Evolutionary conservation across 495 filamentous ascomycete genomes (phyloP), one percentile per base, ranked within the genome.

Genomic region (Penicillium desertorum): DNA sequence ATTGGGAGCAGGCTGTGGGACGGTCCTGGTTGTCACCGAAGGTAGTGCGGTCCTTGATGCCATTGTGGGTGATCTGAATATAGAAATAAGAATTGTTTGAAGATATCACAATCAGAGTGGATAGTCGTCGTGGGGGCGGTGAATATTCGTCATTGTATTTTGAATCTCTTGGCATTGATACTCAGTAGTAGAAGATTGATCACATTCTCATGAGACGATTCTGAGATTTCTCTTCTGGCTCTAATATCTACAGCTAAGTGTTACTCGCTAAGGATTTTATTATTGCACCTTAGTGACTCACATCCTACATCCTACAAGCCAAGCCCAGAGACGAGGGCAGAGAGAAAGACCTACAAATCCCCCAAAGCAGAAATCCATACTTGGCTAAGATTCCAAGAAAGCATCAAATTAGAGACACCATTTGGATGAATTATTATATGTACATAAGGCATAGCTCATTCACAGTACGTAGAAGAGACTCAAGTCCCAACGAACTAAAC

Each of bases 11-110:
- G 60, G 54, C 12, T 63, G 59, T 1, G 71, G 61, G 3, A 51
- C 62, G 12, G 73, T 69, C 49, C 65, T 75, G 7, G 69, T 68
- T 4, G 57, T 51, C 12, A 71, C 62, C 25, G 59, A 65, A 16
- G 64, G 67, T 5, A 64, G 54, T 16, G 56, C 20, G 48, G 32
- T 59, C 39, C 57, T 44, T 25, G 54, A 48, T 11, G 67, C 58
- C 65, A 71, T 73, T 66, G 32, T 54, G 19, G 49, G 19, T 23
- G 10, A 7, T 45, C 22, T 29, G 7, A 8, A 17, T 56, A 41
- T 22, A 23, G 32, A 22, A 41, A 54, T n/a, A 46, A 19, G 41
- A 27, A 16, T 29, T 32, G 4, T 42, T 29, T 43, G 17, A 49
- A 19, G 16, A 47, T 55, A 23, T 55, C 25, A 19, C 5, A 10